These are phyloP conservation scores for Afroboletus lepidellus DNA, from an alignment of 1,284 basidiomycete genomes.

Conservation along the genomic window DNA sequence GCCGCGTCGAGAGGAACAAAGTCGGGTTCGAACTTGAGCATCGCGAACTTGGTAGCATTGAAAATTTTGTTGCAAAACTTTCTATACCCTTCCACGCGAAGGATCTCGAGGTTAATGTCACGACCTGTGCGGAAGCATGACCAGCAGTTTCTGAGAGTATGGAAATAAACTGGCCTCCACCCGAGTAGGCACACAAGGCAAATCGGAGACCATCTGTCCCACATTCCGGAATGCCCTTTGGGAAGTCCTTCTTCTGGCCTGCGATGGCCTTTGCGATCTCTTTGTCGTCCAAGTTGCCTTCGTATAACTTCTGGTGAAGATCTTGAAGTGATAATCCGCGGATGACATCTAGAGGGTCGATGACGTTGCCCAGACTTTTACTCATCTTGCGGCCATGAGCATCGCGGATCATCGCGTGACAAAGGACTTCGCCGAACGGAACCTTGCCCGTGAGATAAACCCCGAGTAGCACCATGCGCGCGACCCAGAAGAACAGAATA, in stretches of 20 bases:
- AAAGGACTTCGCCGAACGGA: constrained; percentile 97
- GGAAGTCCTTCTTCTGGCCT: constrained; percentile 99
- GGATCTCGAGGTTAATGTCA: constrained; percentile 95
- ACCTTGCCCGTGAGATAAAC: constrained; percentile 86
- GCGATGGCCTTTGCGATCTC: constrained; percentile 90
- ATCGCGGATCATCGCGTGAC: constrained; percentile 99
- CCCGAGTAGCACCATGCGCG: constrained; percentile 96
- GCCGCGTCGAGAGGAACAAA: constrained; percentile 75
- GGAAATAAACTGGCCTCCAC: constrained; percentile 57
- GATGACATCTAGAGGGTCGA: constrained; percentile 97
- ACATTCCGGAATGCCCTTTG: constrained; percentile 98
- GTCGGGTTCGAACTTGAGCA: constrained; percentile 85
- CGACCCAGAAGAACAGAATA: constrained; percentile 99
- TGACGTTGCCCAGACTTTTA: constrained; percentile 97
- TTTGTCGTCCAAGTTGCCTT: constrained; percentile 93
- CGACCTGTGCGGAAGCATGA: constrained; percentile 53
- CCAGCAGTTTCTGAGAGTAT: too few species aligned
- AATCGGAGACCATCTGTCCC: constrained; percentile 97
- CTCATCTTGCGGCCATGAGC: constrained; percentile 99
- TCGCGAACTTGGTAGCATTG: constrained; percentile 98
- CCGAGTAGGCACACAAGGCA: constrained; percentile 93
- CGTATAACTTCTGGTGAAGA: constrained; percentile 85
- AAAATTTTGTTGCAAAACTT: constrained; percentile 99
- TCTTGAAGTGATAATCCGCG: constrained; percentile 81
- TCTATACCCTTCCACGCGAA: constrained; percentile 97